These are phyloP conservation scores for Colletotrichum abscissum DNA, from an alignment of 2,329 filamentous ascomycete species.

Conservation along the genomic window DNA sequence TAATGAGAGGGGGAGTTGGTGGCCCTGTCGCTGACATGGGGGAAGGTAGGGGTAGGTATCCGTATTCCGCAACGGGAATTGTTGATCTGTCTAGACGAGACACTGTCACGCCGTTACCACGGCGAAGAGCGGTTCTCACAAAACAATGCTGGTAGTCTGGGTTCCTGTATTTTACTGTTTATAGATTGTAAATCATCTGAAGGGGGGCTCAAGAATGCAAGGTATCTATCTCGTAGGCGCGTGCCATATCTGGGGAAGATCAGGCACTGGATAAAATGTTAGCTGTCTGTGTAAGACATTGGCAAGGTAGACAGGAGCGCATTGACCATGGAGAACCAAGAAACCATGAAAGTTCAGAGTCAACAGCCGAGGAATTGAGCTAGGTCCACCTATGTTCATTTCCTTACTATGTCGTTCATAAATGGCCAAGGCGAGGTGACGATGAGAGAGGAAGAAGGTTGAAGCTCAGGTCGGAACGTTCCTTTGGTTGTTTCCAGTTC, in stretches of 20 bases:
- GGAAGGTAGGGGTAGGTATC: slow-evolving; percentile 31
- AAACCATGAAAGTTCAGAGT: no score
- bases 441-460: not conserved
- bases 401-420: no score
- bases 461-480: slow-evolving; percentile 2
- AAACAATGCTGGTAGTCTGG: not conserved
- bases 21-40: slow-evolving; percentile 21
- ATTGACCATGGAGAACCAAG: not conserved
- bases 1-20: slow-evolving; percentile 24
- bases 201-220: not conserved
- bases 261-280: not conserved
- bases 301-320: not conserved
- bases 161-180: no score
- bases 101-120: slow-evolving; percentile 30
- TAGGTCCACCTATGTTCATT: no score
- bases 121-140: not conserved
- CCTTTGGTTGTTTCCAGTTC: slow-evolving; percentile 31
- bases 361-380: not conserved
- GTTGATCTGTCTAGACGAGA: slow-evolving; percentile 30
- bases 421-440: not conserved
- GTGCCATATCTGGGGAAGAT: not conserved
- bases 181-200: not conserved
- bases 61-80: slow-evolving; percentile 10
- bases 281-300: not conserved
- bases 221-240: not conserved